Base-by-base conservation (phyloP, 257 asterid genomes). In the Vinca minor region DNA sequence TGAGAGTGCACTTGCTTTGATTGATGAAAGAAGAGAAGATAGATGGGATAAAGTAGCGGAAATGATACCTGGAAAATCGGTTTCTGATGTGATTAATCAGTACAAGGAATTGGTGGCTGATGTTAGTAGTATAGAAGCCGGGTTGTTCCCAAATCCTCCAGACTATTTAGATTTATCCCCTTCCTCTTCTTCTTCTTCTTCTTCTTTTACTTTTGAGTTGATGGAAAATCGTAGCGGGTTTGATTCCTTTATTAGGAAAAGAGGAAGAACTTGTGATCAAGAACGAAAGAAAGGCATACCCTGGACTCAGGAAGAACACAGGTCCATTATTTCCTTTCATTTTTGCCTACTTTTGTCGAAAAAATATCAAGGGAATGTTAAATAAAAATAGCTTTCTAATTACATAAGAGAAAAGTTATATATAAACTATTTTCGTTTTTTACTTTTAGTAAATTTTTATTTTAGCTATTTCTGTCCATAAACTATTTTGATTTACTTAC, bases 231-330 rank as follows among this genome's bases (percentile, higher is more conserved):
- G 62, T 59, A 69, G n/a, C n/a, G n/a, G 74, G 17, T 77, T 80
- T 66, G 78, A 79, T 53, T 65, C 59, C 47, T 74, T 64, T 63
- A 78, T 64, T 63, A 78, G 84, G 68, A 89, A 83, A 78, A 78
- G 87, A 52, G 77, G 83, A 15, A 76, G 82, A 46, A 68, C 64
- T 52, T 47, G 53, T 35, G 89, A 87, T 78, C 97, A 85, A 32
- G 86, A 82, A 66, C 73, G 95, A 9, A 90, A 74, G 72, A 87
- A 81, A 72, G 90, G 96, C 62, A 78, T 87, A 0, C 96, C 96
- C 1, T 90, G 97, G 97, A 90, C 97, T 4, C 86, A 87, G 67
- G 95, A 85, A 4, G 97, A 90, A 48, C 97, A 90, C 77, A 85
- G 95, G 96, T 87, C 32, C 46, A 55, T 55, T 15, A 55, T 15